phyloP scores from a whole-genome alignment of 2,329 filamentous ascomycete genomes.

The Pseudocercospora fijiensis region DNA sequence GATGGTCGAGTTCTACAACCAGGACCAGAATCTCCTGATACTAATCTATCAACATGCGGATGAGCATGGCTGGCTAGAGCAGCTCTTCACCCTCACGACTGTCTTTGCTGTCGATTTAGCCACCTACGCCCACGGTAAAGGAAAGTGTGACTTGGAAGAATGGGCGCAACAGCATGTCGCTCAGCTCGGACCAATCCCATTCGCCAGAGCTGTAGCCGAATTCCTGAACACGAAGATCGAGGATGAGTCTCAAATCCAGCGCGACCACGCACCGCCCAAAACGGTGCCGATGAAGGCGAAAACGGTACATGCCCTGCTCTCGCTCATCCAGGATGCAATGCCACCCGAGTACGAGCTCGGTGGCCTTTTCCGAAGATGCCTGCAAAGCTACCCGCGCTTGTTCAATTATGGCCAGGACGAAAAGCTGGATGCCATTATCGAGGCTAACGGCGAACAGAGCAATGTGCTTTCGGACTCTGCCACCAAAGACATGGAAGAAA shows the following conservation, averaged over 20 bases:
- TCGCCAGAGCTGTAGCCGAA: constrained; percentile 70
- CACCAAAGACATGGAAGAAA: constrained; percentile 90
- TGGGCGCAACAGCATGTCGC: constrained; percentile 71
- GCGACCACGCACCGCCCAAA: constrained; percentile 63
- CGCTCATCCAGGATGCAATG: constrained; percentile 65
- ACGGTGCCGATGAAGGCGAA: constrained; percentile 79
- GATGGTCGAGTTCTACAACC: constrained; percentile 73
- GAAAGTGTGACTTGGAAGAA: constrained; percentile 73
- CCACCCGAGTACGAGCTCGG: constrained; percentile 67
- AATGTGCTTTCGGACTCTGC: constrained; percentile 77
- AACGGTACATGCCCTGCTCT: constrained; percentile 77
- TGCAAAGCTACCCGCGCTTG: constrained; percentile 86
- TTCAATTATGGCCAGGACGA: constrained; percentile 91
- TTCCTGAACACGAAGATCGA: constrained; percentile 84
- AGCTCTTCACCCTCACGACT: constrained; percentile 73
- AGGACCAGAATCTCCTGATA: constrained; percentile 65
- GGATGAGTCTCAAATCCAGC: constrained; percentile 72
- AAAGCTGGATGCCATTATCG: constrained; percentile 79
- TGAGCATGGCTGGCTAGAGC: constrained; percentile 79
- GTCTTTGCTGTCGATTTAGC: constrained; percentile 86
- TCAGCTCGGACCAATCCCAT: constrained; percentile 47
- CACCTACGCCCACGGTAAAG: constrained; percentile 77
- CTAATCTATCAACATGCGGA: constrained; percentile 76
- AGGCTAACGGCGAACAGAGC: constrained; percentile 72
- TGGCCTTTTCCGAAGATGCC: constrained; percentile 77